Conservation (phyloP, 1,284 basidiomycete genomes). For the Puccinia novopanici region DNA sequence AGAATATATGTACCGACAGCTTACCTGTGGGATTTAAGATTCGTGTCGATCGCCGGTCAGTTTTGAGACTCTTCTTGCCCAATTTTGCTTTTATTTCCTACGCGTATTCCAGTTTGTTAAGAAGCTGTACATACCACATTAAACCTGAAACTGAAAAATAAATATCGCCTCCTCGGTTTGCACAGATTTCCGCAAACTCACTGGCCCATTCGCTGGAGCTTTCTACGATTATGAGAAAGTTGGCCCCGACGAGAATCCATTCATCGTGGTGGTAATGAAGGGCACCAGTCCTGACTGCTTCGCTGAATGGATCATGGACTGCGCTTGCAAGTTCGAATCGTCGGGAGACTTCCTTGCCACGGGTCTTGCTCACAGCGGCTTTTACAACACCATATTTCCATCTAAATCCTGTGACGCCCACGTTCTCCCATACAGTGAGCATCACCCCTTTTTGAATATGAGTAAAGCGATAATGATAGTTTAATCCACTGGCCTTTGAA, state of each 20-base stretch:
- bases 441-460: not conserved
- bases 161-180: not conserved
- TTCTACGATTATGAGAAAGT: slow-evolving; percentile 31
- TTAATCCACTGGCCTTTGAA: not conserved
- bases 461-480: not conserved
- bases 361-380: slow-evolving; percentile 36
- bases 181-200: slow-evolving; percentile 29
- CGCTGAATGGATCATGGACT: slow-evolving; percentile 38
- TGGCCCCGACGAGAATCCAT: slow-evolving; percentile 32
- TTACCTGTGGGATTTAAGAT: slow-evolving; percentile 30
- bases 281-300: slow-evolving; percentile 37
- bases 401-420: slow-evolving; percentile 8
- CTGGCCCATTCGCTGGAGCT: slow-evolving; percentile 39
- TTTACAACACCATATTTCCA: slow-evolving; percentile 43
- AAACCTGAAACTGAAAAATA: not conserved
- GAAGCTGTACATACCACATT: too few species aligned
- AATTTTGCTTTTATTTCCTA: not conserved
- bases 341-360: slow-evolving; percentile 28
- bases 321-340: slow-evolving; percentile 36
- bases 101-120: too few species aligned
- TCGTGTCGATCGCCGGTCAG: slow-evolving; percentile 43
- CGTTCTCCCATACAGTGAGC: slow-evolving; percentile 36
- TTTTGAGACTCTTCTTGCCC: not conserved
- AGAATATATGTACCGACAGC: slow-evolving; percentile 38
- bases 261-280: slow-evolving; percentile 39